Conservation (phyloP, 106 monocot genomes). For the Dendrobium officinale region DNA sequence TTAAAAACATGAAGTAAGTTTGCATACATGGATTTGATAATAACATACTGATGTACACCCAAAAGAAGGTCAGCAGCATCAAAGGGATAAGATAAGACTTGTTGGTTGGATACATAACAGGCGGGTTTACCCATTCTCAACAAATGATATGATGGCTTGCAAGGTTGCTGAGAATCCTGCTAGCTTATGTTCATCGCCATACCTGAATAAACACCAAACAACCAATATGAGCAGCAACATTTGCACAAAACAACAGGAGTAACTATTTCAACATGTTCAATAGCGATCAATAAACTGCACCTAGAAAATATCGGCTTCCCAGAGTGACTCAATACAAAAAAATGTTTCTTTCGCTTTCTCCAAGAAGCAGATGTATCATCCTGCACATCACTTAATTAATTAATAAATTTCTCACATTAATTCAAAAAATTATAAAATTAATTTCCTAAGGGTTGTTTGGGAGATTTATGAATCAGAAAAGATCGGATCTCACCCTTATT, state of each 20-base stretch:
- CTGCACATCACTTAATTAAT: constrained; percentile 31
- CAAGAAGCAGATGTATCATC: constrained; percentile 87
- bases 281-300: constrained; percentile 14
- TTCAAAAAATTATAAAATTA: too few relatives aligned
- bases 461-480: too few relatives aligned
- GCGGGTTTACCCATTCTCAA: constrained; percentile 77
- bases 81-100: constrained; percentile 16
- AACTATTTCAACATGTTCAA: not conserved
- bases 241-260: not conserved
- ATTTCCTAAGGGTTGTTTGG: too few relatives aligned
- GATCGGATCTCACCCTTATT: too few relatives aligned
- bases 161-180: constrained; percentile 97
- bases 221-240: not conserved
- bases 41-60: constrained; percentile 1
- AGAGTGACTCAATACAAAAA: constrained; percentile 86
- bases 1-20: constrained; percentile 6
- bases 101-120: constrained; percentile 8
- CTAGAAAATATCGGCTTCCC: constrained; percentile 98
- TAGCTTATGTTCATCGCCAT: constrained; percentile 96
- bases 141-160: constrained; percentile 98
- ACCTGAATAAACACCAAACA: constrained; percentile 42
- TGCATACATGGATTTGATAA: not conserved
- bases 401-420: too few relatives aligned
- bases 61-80: constrained; percentile 8
- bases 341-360: constrained; percentile 91